Percentiles rank a stretch among this genome's conserved stretches.
Conservation (phyloP, 2,329 filamentous ascomycete species). For the Penicillium sp. region DNA sequence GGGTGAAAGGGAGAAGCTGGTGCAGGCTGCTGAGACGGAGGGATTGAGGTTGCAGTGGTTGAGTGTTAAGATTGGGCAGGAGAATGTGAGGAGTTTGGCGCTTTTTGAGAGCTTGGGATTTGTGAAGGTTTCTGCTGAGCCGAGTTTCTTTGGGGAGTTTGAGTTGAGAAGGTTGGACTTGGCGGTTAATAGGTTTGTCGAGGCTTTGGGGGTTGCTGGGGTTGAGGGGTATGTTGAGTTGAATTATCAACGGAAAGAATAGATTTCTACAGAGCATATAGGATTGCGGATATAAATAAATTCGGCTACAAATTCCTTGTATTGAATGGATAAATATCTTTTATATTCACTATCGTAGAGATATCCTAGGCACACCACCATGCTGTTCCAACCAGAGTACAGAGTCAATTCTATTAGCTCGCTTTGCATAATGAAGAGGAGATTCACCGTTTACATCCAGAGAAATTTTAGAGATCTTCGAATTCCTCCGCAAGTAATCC, state of each 20-base stretch:
- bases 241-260: constrained; percentile 32
- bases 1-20: neutral
- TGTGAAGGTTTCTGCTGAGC: constrained; percentile 45
- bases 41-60: constrained; percentile 43
- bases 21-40: constrained; percentile 3
- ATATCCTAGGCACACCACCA: neutral
- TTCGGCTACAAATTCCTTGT: neutral
- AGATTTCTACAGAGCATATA: neutral
- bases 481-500: neutral
- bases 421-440: neutral
- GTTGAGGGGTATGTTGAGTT: constrained; percentile 41
- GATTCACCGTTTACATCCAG: neutral
- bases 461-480: neutral
- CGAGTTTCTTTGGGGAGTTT: constrained; percentile 68
- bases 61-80: constrained; percentile 61
- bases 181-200: constrained; percentile 24
- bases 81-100: constrained; percentile 57
- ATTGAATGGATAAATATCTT: neutral
- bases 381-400: neutral
- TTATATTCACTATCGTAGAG: neutral
- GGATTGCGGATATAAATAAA: neutral
- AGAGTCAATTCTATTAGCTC: neutral
- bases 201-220: constrained; percentile 31
- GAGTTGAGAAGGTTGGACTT: constrained; percentile 53
- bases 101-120: constrained; percentile 65